Conservation (phyloP, 1,284 basidiomycete species). For the Ceratobasidium sp. region DNA sequence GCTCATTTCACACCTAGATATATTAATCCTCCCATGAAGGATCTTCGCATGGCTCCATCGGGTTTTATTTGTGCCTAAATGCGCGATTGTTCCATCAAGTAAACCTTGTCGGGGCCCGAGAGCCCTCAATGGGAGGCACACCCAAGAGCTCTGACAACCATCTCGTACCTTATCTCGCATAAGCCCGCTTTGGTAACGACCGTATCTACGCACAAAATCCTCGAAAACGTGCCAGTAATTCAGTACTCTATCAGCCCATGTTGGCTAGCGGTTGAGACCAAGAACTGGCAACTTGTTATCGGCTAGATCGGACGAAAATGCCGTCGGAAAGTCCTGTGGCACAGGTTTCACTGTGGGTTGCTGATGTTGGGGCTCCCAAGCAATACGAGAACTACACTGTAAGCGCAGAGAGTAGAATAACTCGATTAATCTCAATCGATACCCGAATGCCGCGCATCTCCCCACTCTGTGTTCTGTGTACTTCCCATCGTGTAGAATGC, state of each 20-base stretch:
- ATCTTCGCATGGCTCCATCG: not conserved
- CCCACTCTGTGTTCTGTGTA: not conserved
- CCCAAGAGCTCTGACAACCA: not conserved
- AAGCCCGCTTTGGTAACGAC: not conserved
- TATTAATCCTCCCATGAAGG: not conserved
- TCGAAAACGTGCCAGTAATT: conserved; percentile 5
- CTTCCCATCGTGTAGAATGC: not conserved
- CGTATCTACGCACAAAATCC: not conserved
- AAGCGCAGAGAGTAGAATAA: not conserved
- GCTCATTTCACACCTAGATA: not conserved
- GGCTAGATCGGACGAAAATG: too few species aligned
- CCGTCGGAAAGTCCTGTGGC: too few species aligned
- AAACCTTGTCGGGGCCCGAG: not conserved
- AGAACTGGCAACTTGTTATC: not conserved
- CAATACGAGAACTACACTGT: too few species aligned
- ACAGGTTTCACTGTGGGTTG: too few species aligned
- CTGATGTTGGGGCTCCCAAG: too few species aligned
- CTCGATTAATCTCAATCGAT: not conserved
- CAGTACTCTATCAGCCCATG: not conserved
- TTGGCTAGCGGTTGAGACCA: not conserved
- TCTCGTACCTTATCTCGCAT: not conserved
- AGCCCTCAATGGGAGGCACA: not conserved
- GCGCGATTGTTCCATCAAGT: not conserved
- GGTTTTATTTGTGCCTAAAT: not conserved
- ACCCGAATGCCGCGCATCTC: not conserved